Base-by-base conservation (phyloP, 306 rosid genomes). In the Castanopsis chinensis region DNA sequence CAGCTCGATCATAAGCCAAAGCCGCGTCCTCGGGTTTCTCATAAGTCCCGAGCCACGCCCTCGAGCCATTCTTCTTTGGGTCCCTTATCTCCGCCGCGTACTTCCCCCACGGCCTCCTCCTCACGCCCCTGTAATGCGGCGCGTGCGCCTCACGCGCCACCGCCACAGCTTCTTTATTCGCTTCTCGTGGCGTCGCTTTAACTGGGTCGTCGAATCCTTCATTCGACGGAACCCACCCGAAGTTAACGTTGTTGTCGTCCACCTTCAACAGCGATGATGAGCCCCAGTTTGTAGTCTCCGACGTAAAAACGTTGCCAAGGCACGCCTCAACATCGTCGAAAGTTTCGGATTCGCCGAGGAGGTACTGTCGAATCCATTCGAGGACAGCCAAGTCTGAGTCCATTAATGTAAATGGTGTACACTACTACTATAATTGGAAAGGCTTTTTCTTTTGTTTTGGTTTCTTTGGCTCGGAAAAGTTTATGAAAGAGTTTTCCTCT, bases 11-110 rank as follows among this genome's bases (percentile, higher is more conserved):
- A 58, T 74, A 74, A 33, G 78, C 78, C 78, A 74, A n/a, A 33
- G 78, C 78, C 54, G 78, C 78, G 6, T 58, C 78, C 69, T 74
- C 78, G n/a, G 78, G 28, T 33, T n/a, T 74, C 54, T 74, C 56
- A 32, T 74, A 74, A 19, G 76, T 73, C 76, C 76, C 76, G 14
- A 73, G 65, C 76, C 76, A 73, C 64, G 30, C 37, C 5, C 76
- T 52, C 5, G 14, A 18, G 12, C 76, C 76, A 30, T 55, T 73
- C 41, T 73, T 73, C 13, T 10, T 37, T 60, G 23, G 65, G 21
- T 73, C 63, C 23, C 76, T 73, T 23, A 73, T 73, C 76, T 73
- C 76, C 45, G 76, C 76, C 19, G 76, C 76, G 23, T 73, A 73
- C 64, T 0, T 73, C 23, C 76, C 76, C 76, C 76, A 73, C 27